These are phyloP conservation scores for Ogataea wickerhamii DNA, from an alignment of 805 yeast genomes.

Conservation along the genomic window DNA sequence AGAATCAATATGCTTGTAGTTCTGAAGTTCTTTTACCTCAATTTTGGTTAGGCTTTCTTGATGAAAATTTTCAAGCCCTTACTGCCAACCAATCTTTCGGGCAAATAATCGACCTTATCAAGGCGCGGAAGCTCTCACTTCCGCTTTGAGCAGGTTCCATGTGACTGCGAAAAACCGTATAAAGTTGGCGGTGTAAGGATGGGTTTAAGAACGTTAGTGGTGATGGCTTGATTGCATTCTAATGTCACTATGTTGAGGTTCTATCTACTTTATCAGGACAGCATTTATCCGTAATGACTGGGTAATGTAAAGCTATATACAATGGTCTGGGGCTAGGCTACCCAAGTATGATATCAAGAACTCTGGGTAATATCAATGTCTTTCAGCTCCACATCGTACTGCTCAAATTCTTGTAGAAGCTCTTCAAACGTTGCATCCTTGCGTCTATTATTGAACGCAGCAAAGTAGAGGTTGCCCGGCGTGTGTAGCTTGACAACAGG, in stretches of 20 bases:
- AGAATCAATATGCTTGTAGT: neutral
- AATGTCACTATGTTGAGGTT: no score
- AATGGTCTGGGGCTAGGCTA: no score
- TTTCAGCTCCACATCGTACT: constrained; percentile 37
- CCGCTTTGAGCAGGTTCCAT: neutral
- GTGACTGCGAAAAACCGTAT: neutral
- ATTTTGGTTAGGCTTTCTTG: constrained; percentile 3
- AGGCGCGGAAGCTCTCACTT: no score
- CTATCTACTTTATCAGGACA: no score
- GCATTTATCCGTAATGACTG: no score
- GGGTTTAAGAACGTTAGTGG: no score
- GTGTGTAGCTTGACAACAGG: constrained; percentile 45
- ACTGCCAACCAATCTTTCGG: constrained; percentile 3
- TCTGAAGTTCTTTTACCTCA: no score
- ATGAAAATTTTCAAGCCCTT: constrained; percentile 12
- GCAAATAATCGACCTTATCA: neutral
- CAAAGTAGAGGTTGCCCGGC: constrained; percentile 41
- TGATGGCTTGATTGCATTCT: no score
- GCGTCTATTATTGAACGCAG: constrained; percentile 44
- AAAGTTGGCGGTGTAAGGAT: no score
- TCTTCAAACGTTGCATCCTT: constrained; percentile 44
- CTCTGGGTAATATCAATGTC: no score
- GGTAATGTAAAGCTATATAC: no score
- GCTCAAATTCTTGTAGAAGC: constrained; percentile 47
- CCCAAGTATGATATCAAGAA: no score